Evolutionary conservation across 371 early-diverging fungal species (phyloP).

Genomic region (Mucor plumbeus): DNA sequence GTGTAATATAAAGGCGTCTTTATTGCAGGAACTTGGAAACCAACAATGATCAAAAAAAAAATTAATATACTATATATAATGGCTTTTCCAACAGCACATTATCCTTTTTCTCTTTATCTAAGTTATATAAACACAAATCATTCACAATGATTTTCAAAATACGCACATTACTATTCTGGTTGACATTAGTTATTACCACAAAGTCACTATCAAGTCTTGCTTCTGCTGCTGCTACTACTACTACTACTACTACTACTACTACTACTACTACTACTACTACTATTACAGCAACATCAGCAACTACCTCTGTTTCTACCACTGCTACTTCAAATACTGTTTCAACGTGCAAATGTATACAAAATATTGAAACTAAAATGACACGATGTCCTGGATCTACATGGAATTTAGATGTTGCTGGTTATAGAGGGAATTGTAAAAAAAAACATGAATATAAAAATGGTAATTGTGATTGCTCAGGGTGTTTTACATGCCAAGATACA

Average conservation of each 20-base stretch:
- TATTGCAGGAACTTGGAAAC: too few species aligned
- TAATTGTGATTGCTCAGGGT: neutral
- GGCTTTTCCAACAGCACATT: too few species aligned
- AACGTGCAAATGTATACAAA: neutral
- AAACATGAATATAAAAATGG: neutral
- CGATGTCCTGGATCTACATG: neutral
- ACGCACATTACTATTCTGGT: neutral
- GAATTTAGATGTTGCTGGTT: neutral
- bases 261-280: neutral
- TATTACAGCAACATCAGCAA: too few species aligned
- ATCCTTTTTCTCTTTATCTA: too few species aligned
- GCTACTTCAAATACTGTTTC: neutral
- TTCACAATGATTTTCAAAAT: neutral
- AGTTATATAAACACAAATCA: too few species aligned
- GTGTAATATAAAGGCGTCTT: too few species aligned
- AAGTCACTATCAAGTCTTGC: neutral
- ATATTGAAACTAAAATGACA: neutral
- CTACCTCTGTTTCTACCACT: neutral
- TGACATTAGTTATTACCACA: too few species aligned
- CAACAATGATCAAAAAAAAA: too few species aligned
- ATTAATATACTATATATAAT: too few species aligned
- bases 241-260: neutral
- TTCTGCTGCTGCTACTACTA: neutral
- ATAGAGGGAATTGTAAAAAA: neutral
- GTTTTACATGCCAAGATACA: neutral